phyloP scores from a whole-genome alignment of 345 rosid species.

The Linum trigynum region DNA sequence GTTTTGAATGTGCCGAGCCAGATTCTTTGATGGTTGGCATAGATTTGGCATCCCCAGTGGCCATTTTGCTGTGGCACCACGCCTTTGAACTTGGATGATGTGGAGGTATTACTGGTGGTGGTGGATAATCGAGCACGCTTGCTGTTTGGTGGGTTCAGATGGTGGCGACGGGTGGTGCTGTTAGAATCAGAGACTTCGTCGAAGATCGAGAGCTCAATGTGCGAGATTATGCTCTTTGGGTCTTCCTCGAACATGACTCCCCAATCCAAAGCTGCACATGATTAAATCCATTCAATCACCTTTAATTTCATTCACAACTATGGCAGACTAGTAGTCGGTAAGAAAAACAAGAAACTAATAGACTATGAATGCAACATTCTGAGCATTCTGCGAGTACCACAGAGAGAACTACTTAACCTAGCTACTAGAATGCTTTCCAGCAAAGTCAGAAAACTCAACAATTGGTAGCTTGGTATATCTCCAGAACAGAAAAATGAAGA shows the following conservation, averaged over 20 bases:
- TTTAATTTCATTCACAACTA: too few relatives aligned
- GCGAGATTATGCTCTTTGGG: conserved; percentile 16
- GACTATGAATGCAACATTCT: too few relatives aligned
- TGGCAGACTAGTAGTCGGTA: too few relatives aligned
- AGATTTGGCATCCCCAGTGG: conserved; percentile 64
- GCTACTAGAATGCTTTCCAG: too few relatives aligned
- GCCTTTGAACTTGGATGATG: conserved; percentile 37
- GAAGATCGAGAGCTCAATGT: conserved; percentile 3
- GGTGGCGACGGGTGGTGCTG: conserved; percentile 17
- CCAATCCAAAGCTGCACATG: background rate
- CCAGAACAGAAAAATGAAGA: too few relatives aligned
- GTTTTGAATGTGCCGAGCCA: conserved; percentile 77
- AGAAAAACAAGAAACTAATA: too few relatives aligned
- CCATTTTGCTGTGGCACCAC: conserved; percentile 54
- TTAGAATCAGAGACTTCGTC: conserved; percentile 32
- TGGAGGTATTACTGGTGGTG: background rate
- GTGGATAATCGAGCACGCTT: conserved; percentile 17
- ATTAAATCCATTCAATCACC: too few relatives aligned
- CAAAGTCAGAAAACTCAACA: too few relatives aligned
- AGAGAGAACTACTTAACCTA: too few relatives aligned
- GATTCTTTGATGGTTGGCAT: conserved; percentile 38
- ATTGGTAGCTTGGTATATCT: too few relatives aligned
- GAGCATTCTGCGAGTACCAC: too few relatives aligned
- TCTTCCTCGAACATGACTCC: conserved; percentile 21
- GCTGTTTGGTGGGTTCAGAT: background rate